Percentiles rank a stretch among this genome's conserved stretches.
These are phyloP conservation scores for Porogramme epimiltina DNA, from an alignment of 1,284 basidiomycete genomes.

Conservation along the genomic window DNA sequence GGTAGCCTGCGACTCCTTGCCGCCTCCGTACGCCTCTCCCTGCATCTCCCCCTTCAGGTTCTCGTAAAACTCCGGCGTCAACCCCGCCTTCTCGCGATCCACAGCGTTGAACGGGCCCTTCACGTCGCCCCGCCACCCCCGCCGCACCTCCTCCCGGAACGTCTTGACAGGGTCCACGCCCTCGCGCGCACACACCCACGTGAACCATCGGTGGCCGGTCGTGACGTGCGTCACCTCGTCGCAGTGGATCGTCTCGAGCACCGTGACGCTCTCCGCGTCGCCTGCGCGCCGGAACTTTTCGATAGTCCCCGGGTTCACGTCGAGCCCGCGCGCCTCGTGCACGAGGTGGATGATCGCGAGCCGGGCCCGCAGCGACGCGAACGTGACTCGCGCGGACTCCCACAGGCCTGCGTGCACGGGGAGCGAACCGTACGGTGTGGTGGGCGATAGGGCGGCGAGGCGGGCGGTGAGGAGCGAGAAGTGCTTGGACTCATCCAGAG, in stretches of 20 bases:
- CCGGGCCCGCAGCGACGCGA: conserved; percentile 70
- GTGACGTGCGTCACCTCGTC: conserved; percentile 89
- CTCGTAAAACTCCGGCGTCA: conserved; percentile 74
- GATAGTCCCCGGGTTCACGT: conserved; percentile 87
- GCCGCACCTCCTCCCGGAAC: conserved; percentile 76
- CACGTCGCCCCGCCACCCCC: conserved; percentile 78
- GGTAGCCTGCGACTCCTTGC: conserved; percentile 1
- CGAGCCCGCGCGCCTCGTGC: conserved; percentile 86
- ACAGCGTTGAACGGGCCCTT: conserved; percentile 86
- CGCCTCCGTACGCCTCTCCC: conserved; percentile 4
- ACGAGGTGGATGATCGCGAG: conserved; percentile 90
- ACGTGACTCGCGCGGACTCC: conserved; percentile 80
- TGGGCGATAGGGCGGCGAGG: conserved; percentile 63
- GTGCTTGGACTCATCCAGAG: conserved; percentile 86
- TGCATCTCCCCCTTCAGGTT: conserved; percentile 63
- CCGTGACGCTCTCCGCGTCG: conserved; percentile 70
- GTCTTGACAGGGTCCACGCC: conserved; percentile 69
- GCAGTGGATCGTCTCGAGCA: conserved; percentile 77
- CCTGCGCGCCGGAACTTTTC: conserved; percentile 73
- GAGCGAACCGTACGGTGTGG: conserved; percentile 76
- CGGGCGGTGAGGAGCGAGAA: conserved; percentile 63
- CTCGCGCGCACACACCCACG: conserved; percentile 71
- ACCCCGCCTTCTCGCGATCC: conserved; percentile 75
- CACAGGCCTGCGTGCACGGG: conserved; percentile 80
- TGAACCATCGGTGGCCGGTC: conserved; percentile 84